Conservation (phyloP, 192 early-diverging fungal genomes). For the Coemansia pectinata region DNA sequence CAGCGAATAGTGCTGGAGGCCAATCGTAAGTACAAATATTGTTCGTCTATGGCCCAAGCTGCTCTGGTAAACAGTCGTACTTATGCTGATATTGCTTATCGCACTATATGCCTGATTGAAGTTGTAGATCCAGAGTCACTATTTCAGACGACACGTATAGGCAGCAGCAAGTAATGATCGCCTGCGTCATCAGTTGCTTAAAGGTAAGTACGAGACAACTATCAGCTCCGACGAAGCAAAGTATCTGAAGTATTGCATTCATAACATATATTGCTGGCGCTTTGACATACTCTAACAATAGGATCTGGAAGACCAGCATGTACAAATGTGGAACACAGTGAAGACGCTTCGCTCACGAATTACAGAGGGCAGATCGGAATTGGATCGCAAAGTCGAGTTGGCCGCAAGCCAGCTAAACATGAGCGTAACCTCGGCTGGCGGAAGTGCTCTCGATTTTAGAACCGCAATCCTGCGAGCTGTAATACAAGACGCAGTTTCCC, state of each 20-base stretch:
- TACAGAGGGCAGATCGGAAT: background rate
- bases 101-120: background rate
- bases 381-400: conserved; percentile 28
- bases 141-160: background rate
- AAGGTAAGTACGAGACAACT: conserved; percentile 16
- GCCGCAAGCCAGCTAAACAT: conserved; percentile 32
- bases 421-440: conserved; percentile 13
- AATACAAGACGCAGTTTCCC: conserved; percentile 20
- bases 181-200: conserved; percentile 26
- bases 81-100: background rate
- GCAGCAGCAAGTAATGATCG: conserved; percentile 25
- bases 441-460: conserved; percentile 5
- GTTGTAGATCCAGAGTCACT: background rate
- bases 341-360: conserved; percentile 7
- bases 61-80: background rate
- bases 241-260: background rate
- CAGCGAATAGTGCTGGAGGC: background rate
- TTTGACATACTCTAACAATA: conserved; percentile 5
- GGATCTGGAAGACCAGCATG: conserved; percentile 29
- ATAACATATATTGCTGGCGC: background rate
- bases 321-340: conserved; percentile 9
- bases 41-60: background rate
- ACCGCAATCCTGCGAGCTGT: conserved; percentile 17
- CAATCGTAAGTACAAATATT: background rate
- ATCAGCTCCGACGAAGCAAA: background rate